Percentiles rank a stretch among this genome's conserved stretches.
Conservation (phyloP, 2,329 filamentous ascomycete species). For the Pestalotiopsis sp. region DNA sequence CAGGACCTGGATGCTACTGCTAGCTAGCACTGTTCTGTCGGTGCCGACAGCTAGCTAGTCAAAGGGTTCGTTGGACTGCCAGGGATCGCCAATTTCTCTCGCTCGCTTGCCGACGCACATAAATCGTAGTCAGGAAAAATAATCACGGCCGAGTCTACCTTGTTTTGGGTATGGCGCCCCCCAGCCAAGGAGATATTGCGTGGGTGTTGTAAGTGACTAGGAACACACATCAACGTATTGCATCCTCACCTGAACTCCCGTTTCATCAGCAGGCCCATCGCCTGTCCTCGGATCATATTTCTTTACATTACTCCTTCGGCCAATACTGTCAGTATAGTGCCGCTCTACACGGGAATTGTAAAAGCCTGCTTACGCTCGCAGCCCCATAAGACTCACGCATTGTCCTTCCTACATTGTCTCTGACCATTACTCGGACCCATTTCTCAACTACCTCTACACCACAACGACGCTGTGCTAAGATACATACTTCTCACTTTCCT, state of each 20-base stretch:
- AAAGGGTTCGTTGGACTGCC: conserved; percentile 4
- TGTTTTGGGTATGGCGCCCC: conserved; percentile 5
- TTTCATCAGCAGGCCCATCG: conserved; percentile 9
- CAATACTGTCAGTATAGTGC: conserved; percentile 15
- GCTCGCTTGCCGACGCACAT: conserved; percentile 1
- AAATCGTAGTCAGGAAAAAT: not conserved
- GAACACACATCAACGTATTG: conserved; percentile 9
- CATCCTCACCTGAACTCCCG: conserved; percentile 13
- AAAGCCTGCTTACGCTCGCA: conserved; percentile 9
- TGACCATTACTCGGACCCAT: not conserved
- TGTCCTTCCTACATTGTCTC: not conserved
- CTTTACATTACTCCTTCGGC: conserved; percentile 1
- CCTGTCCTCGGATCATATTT: conserved; percentile 17
- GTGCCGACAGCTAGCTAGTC: conserved; percentile 12
- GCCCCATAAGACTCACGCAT: conserved; percentile 11
- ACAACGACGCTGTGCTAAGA: not conserved
- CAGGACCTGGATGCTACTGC: not conserved
- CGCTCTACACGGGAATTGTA: conserved; percentile 7
- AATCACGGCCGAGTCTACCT: conserved; percentile 11
- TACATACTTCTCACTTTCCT: not conserved
- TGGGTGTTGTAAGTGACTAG: conserved; percentile 10
- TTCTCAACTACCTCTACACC: not conserved
- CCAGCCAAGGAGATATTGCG: conserved; percentile 3
- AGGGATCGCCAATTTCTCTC: not conserved
- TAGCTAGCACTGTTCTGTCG: conserved; percentile 5